Percentiles rank a stretch among this genome's conserved stretches.
Conservation (phyloP, 805 yeast species). For the Ogataea kodamae region DNA sequence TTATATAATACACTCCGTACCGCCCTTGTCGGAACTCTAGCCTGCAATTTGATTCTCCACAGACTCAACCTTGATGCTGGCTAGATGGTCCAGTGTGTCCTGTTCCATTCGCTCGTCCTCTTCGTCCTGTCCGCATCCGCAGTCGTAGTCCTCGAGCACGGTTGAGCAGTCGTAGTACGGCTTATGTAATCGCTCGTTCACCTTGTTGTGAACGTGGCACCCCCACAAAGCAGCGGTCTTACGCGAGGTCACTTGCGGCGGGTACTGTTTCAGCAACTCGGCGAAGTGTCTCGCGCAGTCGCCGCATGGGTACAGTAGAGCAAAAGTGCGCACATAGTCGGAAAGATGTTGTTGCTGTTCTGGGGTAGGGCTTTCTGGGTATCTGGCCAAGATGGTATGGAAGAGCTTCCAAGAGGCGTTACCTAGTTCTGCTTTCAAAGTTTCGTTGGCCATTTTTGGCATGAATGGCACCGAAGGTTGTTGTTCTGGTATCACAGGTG, state of each 20-base stretch:
- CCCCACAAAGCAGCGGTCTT: slow-evolving; percentile 94
- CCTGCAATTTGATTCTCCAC: slow-evolving; percentile 34
- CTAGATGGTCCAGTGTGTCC: slow-evolving; percentile 37
- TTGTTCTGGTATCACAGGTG: neutral
- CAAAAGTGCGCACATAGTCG: slow-evolving; percentile 68
- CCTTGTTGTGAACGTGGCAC: slow-evolving; percentile 85
- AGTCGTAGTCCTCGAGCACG: slow-evolving; percentile 86
- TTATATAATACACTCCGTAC: too few species aligned
- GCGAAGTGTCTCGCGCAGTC: slow-evolving; percentile 94
- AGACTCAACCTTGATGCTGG: slow-evolving; percentile 44
- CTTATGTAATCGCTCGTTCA: slow-evolving; percentile 68
- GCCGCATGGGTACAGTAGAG: slow-evolving; percentile 94
- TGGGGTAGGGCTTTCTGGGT: slow-evolving; percentile 74
- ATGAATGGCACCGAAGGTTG: slow-evolving; percentile 51
- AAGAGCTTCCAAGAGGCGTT: slow-evolving; percentile 88
- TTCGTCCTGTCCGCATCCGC: slow-evolving; percentile 89
- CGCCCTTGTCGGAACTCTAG: slow-evolving; percentile 9
- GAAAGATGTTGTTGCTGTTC: slow-evolving; percentile 61
- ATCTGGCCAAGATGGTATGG: slow-evolving; percentile 89
- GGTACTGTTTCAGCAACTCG: slow-evolving; percentile 60
- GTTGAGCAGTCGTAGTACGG: slow-evolving; percentile 78
- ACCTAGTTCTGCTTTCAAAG: slow-evolving; percentile 70
- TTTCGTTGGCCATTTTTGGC: slow-evolving; percentile 90
- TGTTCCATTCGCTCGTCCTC: slow-evolving; percentile 48
- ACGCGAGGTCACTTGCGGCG: slow-evolving; percentile 79